These are phyloP conservation scores for Suillus clintonianus DNA, from an alignment of 768 basidiomycete genomes.

Conservation along the genomic window DNA sequence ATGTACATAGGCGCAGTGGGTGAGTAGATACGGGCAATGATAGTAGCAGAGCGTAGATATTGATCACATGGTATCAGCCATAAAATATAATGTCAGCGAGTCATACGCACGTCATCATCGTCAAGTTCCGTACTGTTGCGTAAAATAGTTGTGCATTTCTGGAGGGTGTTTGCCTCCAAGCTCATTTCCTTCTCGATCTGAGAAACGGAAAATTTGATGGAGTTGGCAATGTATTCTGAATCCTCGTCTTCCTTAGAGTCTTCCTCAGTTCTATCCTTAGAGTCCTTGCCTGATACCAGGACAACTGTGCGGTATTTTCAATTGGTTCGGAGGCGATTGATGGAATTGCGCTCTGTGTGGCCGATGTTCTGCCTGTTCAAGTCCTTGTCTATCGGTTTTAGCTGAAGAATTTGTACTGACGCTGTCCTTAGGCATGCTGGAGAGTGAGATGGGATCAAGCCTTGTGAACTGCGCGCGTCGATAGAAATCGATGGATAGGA, in stretches of 20 bases:
- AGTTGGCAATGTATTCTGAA: neutral
- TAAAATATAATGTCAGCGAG: neutral
- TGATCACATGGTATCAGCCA: neutral
- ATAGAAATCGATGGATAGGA: neutral
- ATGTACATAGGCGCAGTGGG: conserved; percentile 11
- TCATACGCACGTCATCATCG: neutral
- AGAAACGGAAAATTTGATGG: neutral
- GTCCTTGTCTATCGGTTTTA: neutral
- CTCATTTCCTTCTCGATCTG: neutral
- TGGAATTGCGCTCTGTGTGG: neutral
- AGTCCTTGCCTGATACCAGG: neutral
- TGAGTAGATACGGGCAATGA: conserved; percentile 11
- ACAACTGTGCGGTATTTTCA: neutral
- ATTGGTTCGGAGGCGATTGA: neutral
- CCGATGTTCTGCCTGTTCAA: conserved; percentile 6
- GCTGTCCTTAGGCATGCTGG: no score
- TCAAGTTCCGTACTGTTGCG: neutral
- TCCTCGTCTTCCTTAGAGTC: neutral
- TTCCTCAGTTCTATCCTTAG: neutral
- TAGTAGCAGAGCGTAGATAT: conserved; percentile 7
- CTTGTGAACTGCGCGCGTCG: no score
- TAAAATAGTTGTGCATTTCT: neutral
- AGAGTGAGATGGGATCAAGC: no score
- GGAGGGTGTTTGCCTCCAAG: neutral
- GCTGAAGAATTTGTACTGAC: neutral